Conservation (phyloP, 1,284 basidiomycete genomes). For the Ustilago loliicola region DNA sequence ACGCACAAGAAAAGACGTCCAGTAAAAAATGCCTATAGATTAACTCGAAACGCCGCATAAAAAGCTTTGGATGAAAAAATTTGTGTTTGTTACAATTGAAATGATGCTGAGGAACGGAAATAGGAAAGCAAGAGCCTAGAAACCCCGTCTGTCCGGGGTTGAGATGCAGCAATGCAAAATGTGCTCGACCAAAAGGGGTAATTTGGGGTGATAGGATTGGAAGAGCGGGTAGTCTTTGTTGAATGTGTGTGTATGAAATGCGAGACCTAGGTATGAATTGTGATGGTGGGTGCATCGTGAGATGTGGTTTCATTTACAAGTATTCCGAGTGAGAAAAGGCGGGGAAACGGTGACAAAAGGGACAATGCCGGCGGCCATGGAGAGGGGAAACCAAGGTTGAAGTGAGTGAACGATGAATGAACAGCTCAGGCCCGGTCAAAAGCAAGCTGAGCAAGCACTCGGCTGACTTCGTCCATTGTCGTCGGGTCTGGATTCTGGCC, state of each 20-base stretch:
- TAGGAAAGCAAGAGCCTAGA: not conserved
- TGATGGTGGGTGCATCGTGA: not conserved
- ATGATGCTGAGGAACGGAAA: not conserved
- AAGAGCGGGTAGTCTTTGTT: not conserved
- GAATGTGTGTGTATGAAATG: not conserved
- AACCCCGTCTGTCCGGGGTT: not conserved
- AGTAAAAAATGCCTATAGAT: slow-evolving; percentile 1
- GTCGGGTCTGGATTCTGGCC: slow-evolving; percentile 42
- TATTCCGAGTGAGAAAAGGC: not conserved
- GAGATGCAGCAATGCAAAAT: not conserved
- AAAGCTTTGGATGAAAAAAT: not conserved
- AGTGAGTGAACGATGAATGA: not conserved
- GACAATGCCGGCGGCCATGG: not conserved
- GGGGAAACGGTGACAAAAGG: not conserved
- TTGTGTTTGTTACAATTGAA: slow-evolving; percentile 3
- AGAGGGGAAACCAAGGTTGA: not conserved
- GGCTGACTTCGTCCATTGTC: slow-evolving; percentile 68
- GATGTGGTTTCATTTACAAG: slow-evolving; percentile 2
- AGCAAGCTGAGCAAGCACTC: slow-evolving; percentile 64
- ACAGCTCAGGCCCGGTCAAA: slow-evolving; percentile 53
- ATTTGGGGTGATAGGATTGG: not conserved
- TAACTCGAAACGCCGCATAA: not conserved
- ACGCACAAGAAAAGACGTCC: not conserved
- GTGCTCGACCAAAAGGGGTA: slow-evolving; percentile 10
- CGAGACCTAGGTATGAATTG: slow-evolving; percentile 1